A percentile compares a stretch with the other conserved stretches of the same genome.
Evolutionary conservation across 805 yeast genomes (phyloP).

Genomic region (Myxozyma mucilagina): DNA sequence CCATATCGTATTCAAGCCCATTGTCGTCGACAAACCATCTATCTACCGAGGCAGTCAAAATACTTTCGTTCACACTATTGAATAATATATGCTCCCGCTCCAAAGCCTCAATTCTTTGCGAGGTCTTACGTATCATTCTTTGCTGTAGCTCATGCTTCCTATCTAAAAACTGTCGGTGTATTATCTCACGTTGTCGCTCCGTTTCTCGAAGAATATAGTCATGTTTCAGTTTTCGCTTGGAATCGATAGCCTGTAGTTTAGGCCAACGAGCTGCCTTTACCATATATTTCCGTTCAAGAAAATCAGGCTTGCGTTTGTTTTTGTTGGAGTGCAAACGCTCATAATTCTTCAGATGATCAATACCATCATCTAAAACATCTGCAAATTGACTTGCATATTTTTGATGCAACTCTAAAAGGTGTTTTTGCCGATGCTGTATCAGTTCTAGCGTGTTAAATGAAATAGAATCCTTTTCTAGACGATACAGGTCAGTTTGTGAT

Average conservation of each 20-base stretch:
- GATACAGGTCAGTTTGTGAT: no score
- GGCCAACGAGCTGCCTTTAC: background rate
- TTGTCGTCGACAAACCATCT: background rate
- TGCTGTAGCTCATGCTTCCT: constrained; percentile 5
- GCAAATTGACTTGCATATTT: background rate
- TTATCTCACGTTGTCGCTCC: background rate
- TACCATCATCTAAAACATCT: background rate
- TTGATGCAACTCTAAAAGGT: background rate
- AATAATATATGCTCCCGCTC: background rate
- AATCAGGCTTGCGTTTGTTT: background rate
- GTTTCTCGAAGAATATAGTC: background rate
- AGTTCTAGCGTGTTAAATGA: background rate
- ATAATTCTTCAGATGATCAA: background rate
- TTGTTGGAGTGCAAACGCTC: background rate
- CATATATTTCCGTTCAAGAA: background rate
- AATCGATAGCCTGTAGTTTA: background rate
- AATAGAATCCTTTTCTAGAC: background rate
- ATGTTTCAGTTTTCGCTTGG: background rate
- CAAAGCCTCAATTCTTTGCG: background rate
- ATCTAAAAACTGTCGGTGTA: background rate
- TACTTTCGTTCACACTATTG: background rate
- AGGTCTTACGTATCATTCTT: background rate
- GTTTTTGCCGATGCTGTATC: background rate
- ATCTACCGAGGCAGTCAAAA: background rate
- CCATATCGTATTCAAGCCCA: background rate